phyloP scores from a whole-genome alignment of 441 rosid species.

The Hypseocharis bilobata region DNA sequence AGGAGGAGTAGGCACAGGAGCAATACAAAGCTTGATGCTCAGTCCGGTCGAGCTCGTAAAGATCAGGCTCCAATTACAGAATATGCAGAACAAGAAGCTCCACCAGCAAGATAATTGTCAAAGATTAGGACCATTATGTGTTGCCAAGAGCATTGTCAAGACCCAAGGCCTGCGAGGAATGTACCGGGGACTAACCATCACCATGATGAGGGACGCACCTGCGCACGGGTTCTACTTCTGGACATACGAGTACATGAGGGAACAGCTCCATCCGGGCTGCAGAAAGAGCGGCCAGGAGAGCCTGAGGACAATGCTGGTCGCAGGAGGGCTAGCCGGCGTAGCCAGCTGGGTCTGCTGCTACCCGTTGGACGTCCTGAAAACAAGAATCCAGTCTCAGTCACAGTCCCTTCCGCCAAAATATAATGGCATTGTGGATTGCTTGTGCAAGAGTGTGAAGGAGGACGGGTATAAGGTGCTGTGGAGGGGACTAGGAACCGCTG shows the following conservation, averaged over 20 bases:
- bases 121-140: conserved; percentile 44
- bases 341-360: conserved; percentile 87
- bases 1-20: conserved; percentile 81
- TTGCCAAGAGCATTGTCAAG: conserved; percentile 54
- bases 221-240: conserved; percentile 82
- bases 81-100: conserved; percentile 32
- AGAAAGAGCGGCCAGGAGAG: conserved; percentile 61
- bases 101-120: conserved; percentile 15
- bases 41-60: conserved; percentile 79
- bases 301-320: conserved; percentile 60
- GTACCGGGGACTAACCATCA: conserved; percentile 64
- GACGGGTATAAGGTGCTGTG: conserved; percentile 72
- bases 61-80: conserved; percentile 76
- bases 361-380: conserved; percentile 79
- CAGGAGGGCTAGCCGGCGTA: conserved; percentile 92
- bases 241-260: conserved; percentile 75
- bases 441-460: conserved; percentile 46
- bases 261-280: conserved; percentile 83
- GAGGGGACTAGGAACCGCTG: conserved; percentile 92
- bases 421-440: conserved; percentile 65
- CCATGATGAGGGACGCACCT: conserved; percentile 80
- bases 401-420: conserved; percentile 33
- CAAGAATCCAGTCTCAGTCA: conserved; percentile 66
- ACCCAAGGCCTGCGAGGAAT: conserved; percentile 56
- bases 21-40: conserved; percentile 66